These are phyloP conservation scores for Monosporascus sp. DNA, from an alignment of 2,329 filamentous ascomycete species.

Conservation along the genomic window DNA sequence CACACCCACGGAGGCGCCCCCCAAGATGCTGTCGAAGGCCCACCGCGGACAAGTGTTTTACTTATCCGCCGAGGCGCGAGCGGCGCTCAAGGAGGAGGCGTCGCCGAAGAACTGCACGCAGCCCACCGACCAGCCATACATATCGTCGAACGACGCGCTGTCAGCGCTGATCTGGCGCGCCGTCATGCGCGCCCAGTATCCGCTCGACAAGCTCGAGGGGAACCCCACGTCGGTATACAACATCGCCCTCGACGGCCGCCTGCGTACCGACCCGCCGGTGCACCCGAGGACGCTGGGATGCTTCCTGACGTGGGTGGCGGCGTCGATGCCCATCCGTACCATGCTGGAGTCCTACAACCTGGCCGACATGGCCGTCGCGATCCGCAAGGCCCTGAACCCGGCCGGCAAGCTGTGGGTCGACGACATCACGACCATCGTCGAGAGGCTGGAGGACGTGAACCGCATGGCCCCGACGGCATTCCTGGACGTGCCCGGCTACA, in stretches of 20 bases:
- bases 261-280: constrained; percentile 28
- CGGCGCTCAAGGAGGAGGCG: constrained; percentile 25
- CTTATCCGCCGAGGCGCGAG: constrained; percentile 23
- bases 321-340: constrained; percentile 22
- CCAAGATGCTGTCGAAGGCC: constrained; percentile 26
- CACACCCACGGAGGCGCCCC: constrained; percentile 23
- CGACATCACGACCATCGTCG: constrained; percentile 24
- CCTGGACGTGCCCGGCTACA: constrained; percentile 29
- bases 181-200: constrained; percentile 22
- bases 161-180: constrained; percentile 33
- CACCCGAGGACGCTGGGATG: constrained; percentile 33
- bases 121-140: constrained; percentile 9
- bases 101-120: constrained; percentile 22
- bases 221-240: constrained; percentile 30
- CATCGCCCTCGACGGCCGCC: constrained; percentile 32
- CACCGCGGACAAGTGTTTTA: constrained; percentile 29
- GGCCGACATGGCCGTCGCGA: constrained; percentile 27
- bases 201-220: constrained; percentile 23
- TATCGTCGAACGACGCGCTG: constrained; percentile 31
- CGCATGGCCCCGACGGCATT: constrained; percentile 28
- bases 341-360: constrained; percentile 24
- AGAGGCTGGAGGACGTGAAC: constrained; percentile 26
- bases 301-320: constrained; percentile 32
- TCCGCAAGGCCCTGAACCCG: constrained; percentile 27
- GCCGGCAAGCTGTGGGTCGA: constrained; percentile 28